Conservation (phyloP, 768 basidiomycete genomes). For the Leccinum boreale region DNA sequence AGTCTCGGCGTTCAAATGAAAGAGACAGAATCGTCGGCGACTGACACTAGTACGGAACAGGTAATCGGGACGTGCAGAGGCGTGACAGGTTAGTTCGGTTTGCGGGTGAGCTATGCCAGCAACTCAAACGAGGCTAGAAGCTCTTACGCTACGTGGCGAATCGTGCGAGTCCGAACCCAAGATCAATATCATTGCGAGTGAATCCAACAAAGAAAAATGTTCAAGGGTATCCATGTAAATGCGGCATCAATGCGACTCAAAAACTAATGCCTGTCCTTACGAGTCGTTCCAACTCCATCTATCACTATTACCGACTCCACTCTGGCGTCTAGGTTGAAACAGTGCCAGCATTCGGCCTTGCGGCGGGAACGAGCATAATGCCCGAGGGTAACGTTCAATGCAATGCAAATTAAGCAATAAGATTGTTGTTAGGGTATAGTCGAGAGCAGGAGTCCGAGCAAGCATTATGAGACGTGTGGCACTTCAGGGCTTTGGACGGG, state of each 20-base stretch:
- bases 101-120: too few relatives aligned
- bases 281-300: neutral
- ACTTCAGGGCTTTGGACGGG: conserved; percentile 40
- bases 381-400: neutral
- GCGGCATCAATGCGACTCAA: neutral
- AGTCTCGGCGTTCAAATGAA: neutral
- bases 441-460: neutral
- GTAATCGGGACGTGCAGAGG: too few relatives aligned
- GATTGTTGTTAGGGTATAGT: conserved; percentile 8
- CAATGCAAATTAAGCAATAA: conserved; percentile 15
- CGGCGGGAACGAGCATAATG: neutral
- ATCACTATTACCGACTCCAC: neutral
- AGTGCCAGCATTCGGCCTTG: neutral
- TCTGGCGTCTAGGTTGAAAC: neutral
- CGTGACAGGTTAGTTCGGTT: too few relatives aligned
- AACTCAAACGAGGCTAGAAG: too few relatives aligned
- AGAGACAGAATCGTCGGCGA: neutral
- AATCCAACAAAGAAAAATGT: neutral
- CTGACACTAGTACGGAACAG: too few relatives aligned
- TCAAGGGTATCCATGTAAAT: neutral
- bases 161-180: neutral
- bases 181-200: neutral
- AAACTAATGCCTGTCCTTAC: neutral
- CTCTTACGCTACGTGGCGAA: too few relatives aligned
- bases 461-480: neutral